phyloP scores from a whole-genome alignment of 441 rosid genomes.

The Corymbia citriodora region DNA sequence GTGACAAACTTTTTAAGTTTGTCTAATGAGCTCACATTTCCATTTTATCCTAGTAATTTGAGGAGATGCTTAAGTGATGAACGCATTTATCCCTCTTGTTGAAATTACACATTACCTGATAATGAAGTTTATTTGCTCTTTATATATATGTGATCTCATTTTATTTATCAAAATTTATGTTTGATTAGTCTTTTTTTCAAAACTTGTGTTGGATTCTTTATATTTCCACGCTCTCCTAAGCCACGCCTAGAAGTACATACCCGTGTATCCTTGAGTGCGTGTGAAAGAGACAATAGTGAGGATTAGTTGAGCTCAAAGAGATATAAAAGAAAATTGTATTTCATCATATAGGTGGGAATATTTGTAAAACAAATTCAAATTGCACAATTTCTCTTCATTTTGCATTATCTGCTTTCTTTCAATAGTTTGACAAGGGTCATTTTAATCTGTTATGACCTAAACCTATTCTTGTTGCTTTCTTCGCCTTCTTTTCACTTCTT shows the following conservation, averaged over 20 bases:
- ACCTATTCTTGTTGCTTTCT: not conserved
- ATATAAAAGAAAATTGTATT: not conserved
- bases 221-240: not conserved
- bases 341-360: not conserved
- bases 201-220: not conserved
- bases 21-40: not conserved
- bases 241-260: not conserved
- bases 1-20: not conserved
- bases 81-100: rapidly evolving
- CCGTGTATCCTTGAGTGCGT: not conserved
- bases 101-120: not conserved
- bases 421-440: not conserved
- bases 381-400: not conserved
- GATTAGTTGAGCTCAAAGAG: not conserved
- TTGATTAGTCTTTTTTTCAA: not conserved
- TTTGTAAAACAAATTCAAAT: not conserved
- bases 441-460: not conserved
- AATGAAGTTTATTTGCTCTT: not conserved
- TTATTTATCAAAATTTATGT: not conserved
- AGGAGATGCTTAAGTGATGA: rapidly evolving
- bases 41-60: not conserved
- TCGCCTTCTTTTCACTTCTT: not conserved
- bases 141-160: not conserved
- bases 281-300: not conserved
- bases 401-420: not conserved